Base-by-base conservation (phyloP, 495 filamentous ascomycete genomes). In the Penicillium riverlandense region DNA sequence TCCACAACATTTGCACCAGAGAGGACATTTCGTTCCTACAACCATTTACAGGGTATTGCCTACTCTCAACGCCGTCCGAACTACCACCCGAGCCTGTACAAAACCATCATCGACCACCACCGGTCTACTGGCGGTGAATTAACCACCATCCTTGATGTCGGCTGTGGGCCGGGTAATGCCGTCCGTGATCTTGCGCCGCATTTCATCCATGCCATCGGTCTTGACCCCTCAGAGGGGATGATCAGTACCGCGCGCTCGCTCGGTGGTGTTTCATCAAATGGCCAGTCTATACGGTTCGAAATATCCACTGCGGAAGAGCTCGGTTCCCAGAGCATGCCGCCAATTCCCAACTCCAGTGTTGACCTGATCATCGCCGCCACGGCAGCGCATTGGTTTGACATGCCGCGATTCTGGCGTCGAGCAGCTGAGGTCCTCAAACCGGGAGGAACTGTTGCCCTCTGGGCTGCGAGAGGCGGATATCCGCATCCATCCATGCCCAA, bases 311-410 rank as follows among this genome's bases (percentile, higher is more conserved):
- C 76, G 5, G 77, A 80, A 53, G 60, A 68, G 0, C 52, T 77
- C 12, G 65, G 22, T 22, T 22, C 53, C 28, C 36, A 30, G 32
- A 29, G 46, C 39, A 32, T 31, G 7, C 40, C 40, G 7, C 32
- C 29, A 0, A 43, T 73, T 4, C 30, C 52, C 6, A 57, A 62
- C 29, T 43, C 16, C 1, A 68, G 57, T 38, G 70, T 82, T 8
- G 78, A 81, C 48, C 51, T 82, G 28, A 56, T 83, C 37, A 72
- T 63, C 1, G 67, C 67, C 6, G 74, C 71, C 0, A 76, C 62
- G 27, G 69, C 76, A 0, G 75, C 74, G 7, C 79, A 83, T 49
- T 84, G 79, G 79, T 80, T 83, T 66, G 67, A 81, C 46, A 73
- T 80, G 68, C 36, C 65, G 8, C 41, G 47, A 1, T 82, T 84